Evolutionary conservation across 371 early-diverging fungal genomes (phyloP), one percentile per base, ranked within the genome.

Genomic region (Nematocida sp.): DNA sequence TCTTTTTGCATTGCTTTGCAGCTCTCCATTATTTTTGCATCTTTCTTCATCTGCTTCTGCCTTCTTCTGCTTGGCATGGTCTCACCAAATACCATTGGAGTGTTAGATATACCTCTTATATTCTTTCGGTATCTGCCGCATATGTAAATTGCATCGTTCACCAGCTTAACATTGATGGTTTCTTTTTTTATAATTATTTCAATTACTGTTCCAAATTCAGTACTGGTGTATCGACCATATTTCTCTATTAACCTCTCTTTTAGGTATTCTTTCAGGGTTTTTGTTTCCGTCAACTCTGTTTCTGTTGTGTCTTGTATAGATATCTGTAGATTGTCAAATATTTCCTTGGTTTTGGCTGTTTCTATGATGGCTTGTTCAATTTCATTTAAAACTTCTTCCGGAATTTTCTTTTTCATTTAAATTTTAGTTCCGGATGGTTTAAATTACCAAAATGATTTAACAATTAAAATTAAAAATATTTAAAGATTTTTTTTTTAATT

Each of bases 71-170:
- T n/a, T 7, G 20, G 18, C 23, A 20, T 50, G 2, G 20, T 39
- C 18, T 27, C 44, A 0, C 23, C 33, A 47, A 66, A 66, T n/a
- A 57, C 39, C 25, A 75, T 75, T 7, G 80, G 80, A 4, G 80
- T 78, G 25, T 78, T 67, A 9, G 80, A 78, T 47, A 78, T 78
- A 20, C 71, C 71, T 40, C 80, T 15, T n/a, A 46, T 54, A 20
- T 69, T 78, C 44, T 78, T 78, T 11, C 69, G 9, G 71, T 78
- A 78, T 52, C 80, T 56, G 4, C 80, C 80, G 7, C 27, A 82
- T 46, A 78, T 42, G 3, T n/a, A 69, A 13, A 78, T 44, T 5
- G 67, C 3, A n/a, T 78, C 80, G 45, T 70, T 78, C 45, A 33
- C 61, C 2, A 78, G 15, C 40, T 57, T 27, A 0, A 78, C 61